These are phyloP conservation scores for Chenopodium berlandieri DNA, from an alignment of 148 eudicot genomes.

Conservation along the genomic window DNA sequence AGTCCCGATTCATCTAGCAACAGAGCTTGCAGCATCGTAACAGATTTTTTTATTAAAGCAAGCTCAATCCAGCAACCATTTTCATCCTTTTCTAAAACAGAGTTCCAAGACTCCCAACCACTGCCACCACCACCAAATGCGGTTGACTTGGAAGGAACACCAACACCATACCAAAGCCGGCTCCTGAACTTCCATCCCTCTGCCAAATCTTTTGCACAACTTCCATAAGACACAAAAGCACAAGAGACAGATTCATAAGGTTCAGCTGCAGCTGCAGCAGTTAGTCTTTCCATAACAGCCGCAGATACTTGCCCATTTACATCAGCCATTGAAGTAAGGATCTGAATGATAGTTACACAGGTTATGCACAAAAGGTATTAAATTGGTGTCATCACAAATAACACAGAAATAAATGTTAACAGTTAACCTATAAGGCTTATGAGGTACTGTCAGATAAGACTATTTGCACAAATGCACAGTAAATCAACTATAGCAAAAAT, in stretches of 20 bases:
- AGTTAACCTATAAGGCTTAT: not conserved
- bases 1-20: constrained; percentile 95
- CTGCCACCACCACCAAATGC: constrained; percentile 92
- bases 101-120: constrained; percentile 89
- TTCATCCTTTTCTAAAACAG: constrained; percentile 80
- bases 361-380: constrained; percentile 6
- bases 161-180: constrained; percentile 90
- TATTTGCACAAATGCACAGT: not conserved
- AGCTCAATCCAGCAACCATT: constrained; percentile 89
- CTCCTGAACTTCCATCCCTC: constrained; percentile 97
- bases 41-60: constrained; percentile 81
- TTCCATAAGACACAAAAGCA: constrained; percentile 97
- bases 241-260: constrained; percentile 94
- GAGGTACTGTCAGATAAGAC: not conserved
- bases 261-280: constrained; percentile 96
- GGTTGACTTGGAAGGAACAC: constrained; percentile 50
- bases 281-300: constrained; percentile 78
- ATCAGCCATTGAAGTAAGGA: constrained; percentile 91
- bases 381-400: not conserved
- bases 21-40: constrained; percentile 92
- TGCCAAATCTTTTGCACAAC: constrained; percentile 75
- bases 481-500: not conserved
- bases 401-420: not conserved
- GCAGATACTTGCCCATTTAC: constrained; percentile 77
- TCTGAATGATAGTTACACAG: constrained; percentile 41